Percentiles rank a stretch among this genome's conserved stretches.
Evolutionary conservation across 148 eudicot genomes (phyloP).

Genomic region (Vaccinium corymbosum): DNA sequence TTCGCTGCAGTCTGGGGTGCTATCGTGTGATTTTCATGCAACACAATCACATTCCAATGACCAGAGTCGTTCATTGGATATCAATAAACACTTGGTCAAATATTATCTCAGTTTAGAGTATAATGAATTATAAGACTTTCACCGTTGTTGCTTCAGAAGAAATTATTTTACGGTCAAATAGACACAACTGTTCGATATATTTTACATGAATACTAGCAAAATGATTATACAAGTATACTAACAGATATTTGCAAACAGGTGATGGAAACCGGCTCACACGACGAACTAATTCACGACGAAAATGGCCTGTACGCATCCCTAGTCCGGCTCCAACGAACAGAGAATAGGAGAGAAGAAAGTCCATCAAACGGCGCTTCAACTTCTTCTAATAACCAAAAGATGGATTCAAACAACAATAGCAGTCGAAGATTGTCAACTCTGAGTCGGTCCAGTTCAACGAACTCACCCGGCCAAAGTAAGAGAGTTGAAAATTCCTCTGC

Average conservation of each 20-base stretch:
- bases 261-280: not conserved
- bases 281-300: not conserved
- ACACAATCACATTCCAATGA: not conserved
- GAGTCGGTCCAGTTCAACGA: not conserved
- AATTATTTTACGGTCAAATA: no score
- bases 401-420: not conserved
- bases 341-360: not conserved
- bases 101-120: no score
- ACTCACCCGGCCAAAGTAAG: not conserved
- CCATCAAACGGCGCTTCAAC: not conserved
- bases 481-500: not conserved
- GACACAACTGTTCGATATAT: no score
- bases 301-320: not conserved
- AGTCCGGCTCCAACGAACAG: constrained; percentile 2
- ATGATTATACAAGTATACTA: not conserved
- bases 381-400: not conserved
- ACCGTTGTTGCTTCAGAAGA: no score
- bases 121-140: no score
- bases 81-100: no score
- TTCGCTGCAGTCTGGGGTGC: no score
- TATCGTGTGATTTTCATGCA: no score
- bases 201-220: no score
- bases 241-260: not conserved
- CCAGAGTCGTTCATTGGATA: not conserved
- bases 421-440: not conserved